Evolutionary conservation across 352 stramenopile species (phyloP), one percentile per base, ranked within the genome.

Genomic region (Phytophthora hybrid): DNA sequence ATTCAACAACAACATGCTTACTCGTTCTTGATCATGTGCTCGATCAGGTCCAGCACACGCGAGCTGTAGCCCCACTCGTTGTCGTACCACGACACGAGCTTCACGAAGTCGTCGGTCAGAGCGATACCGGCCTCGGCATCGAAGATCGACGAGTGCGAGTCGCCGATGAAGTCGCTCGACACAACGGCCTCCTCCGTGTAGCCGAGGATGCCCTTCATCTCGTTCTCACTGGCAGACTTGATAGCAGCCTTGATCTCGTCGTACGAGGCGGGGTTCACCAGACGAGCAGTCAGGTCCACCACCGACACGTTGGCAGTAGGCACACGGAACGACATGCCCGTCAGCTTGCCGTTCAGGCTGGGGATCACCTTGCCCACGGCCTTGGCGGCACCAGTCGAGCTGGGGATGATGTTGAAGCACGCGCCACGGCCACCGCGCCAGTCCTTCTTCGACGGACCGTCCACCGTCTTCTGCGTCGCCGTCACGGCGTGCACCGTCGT

Each of bases 11-110:
- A 26, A n/a, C n/a, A n/a, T n/a, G 44, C 64, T 88, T 88, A 92
- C 53, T 99, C 96, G 70, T 90, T 90, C 75, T 93, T 93, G 75
- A 93, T 89, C 85, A 98, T 98, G 90, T 99, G 94, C 88, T 94
- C 93, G 78, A 99, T 98, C 73, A 99, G 87, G 87, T 99, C 97
- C 77, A 99, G 82, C 77, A 99, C 90, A 88, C 97, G 96, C 89
- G 89, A 91, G 73, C 89, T 98, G 96, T 99, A 99, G 73, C 98
- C 98, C 87, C 95, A 99, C 83, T 99, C 98, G 91, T 99, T 99
- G 90, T 99, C 98, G 81, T 99, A 99, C 97, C 97, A 99, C 69
- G 96, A 98, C 59, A 99, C 93, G 74, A 99, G 91, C 97, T 99
- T 99, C 66, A 99, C 96, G 78, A 99, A 99, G 80, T 98, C 91